Evolutionary conservation across 192 early-diverging fungal species (phyloP).

Genomic region (Rhizoclosmatium sp.): DNA sequence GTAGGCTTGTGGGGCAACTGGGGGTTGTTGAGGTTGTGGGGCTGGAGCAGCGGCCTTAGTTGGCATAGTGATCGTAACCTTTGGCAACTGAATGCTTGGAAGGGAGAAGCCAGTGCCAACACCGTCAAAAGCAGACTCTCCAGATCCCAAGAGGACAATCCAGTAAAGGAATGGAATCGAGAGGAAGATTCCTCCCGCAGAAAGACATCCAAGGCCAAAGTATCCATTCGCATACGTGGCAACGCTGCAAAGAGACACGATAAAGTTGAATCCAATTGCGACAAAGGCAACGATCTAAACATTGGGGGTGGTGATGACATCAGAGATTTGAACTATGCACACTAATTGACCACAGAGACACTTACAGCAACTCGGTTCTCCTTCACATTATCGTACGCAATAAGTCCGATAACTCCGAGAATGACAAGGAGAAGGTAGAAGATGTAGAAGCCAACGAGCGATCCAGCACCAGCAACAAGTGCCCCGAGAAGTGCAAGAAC

Average conservation of each 20-base stretch:
- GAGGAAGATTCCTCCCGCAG: constrained; percentile 45
- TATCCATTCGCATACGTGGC: neutral
- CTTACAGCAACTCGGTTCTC: constrained; percentile 43
- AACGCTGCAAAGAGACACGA: constrained; percentile 9
- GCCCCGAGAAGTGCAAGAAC: constrained; percentile 42
- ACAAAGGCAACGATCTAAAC: constrained; percentile 44
- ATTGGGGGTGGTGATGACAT: neutral
- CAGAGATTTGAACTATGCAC: too few relatives aligned
- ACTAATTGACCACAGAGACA: neutral
- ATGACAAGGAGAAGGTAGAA: constrained; percentile 40
- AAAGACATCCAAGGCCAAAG: neutral
- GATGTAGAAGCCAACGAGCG: constrained; percentile 5
- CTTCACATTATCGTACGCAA: constrained; percentile 17
- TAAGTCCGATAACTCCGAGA: constrained; percentile 15
- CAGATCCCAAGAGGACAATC: constrained; percentile 42
- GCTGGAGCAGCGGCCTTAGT: too few relatives aligned
- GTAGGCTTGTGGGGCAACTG: too few relatives aligned
- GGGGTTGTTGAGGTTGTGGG: constrained; percentile 7
- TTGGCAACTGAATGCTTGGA: too few relatives aligned
- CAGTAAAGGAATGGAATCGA: constrained; percentile 41
- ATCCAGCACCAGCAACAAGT: constrained; percentile 20
- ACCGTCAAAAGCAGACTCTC: neutral
- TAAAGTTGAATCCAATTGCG: constrained; percentile 41
- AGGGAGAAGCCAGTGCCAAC: too few relatives aligned
- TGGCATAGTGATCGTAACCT: too few relatives aligned